Base-by-base conservation (phyloP, 352 stramenopile genomes). In the Globisporangium solare region DNA sequence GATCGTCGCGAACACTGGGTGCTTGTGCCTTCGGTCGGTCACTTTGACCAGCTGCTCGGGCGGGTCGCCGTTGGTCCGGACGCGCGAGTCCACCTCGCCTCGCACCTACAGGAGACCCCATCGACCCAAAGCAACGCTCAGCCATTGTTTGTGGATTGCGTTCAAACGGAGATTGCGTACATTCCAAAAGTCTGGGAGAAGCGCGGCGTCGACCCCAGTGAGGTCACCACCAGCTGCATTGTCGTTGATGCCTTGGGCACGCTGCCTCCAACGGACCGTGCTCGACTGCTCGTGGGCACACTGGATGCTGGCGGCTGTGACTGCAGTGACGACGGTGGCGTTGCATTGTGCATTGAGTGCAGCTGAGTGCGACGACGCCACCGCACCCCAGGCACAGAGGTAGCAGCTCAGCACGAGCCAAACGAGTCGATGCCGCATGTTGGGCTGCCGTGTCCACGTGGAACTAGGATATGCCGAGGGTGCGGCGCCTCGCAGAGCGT, bases 1-100 rank as follows among this genome's bases (percentile, higher is more conserved):
- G 12, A 84, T 71, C 4, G 78, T 89, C 11, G 80, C 78, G 54
- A 91, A 82, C 31, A 90, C 68, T 1, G 80, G 80, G 56, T 86
- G 83, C 21, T 76, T 74, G 62, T 90, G 80, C 18, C 68, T 68
- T 14, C 73, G 67, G 62, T 90, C 76, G 6, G 80, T 90, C 43
- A 90, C 80, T 49, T 90, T 90, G 51, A 90, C 76, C 35, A 90
- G 68, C 52, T 90, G 80, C 35, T 88, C 77, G 2, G 76, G 77
- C 10, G 72, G 52, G 12, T 90, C 79, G 18, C 67, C 77, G 48
- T 84, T 90, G 0, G 71, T 81, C 11, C 53, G 51, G 35, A 88
- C 73, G 0, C 68, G 67, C 22, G 56, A 50, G 48, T 74, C 24
- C 43, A 68, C 42, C 21, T 56, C n/a, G 5, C 52, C 22, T 13